Base-by-base conservation (phyloP, 495 filamentous ascomycete species). In the Penicillium pulvis region DNA sequence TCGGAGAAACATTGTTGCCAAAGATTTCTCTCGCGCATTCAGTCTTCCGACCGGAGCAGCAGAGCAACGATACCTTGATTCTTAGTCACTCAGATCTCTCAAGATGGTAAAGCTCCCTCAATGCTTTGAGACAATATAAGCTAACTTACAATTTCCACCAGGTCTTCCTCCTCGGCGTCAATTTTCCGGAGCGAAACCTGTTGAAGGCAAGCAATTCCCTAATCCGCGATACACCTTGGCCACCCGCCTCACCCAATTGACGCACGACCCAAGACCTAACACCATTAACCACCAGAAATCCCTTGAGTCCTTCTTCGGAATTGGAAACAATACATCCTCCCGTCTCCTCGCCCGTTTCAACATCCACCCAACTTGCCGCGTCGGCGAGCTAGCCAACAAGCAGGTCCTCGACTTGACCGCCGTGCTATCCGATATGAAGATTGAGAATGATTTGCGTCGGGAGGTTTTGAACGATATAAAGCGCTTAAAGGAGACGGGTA, bases 381-480 rank as follows among this genome's bases (percentile, higher is more conserved):
- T 97, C 53, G 86, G 88, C 68, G 78, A 82, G 2, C 77, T 98
- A 12, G 77, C 80, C 51, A 83, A 83, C 58, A 85, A 89, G 68
- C 89, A 89, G 58, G 76, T 94, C 58, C 83, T 87, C 17, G 87
- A 90, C 51, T 79, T 98, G 54, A 90, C 85, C 16, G 85, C 86
- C 44, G 90, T 92, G 65, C 79, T 98, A 41, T 90, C 93, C 6
- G 87, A 85, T 11, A 92, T 98, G 92, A 95, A 87, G 44, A 91
- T 96, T 58, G 95, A 98, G 71, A 96, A 90, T 66, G 93, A 98
- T 63, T 79, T 96, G 57, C 78, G 85, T 67, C 80, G 87, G 69
- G 79, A 90, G 51, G 63, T 96, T 42, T 74, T 84, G 63, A 91
- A 96, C 31, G 90, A 98, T 67, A 96, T 98, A 63, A 82, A 81